Base-by-base conservation (phyloP, 140 eudicot species). In the Stevia rebaudiana region DNA sequence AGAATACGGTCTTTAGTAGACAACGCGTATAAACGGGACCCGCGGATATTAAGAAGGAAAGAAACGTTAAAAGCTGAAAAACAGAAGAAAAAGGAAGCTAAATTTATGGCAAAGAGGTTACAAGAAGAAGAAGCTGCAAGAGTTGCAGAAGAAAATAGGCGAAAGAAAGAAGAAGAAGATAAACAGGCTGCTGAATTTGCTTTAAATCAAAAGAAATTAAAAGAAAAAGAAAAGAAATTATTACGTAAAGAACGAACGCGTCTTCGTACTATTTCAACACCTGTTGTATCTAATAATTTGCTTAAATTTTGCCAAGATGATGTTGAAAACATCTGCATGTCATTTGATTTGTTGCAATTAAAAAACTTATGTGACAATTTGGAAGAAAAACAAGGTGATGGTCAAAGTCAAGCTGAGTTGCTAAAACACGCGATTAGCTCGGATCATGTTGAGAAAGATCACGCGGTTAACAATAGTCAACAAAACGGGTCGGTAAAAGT, bases 121-220 rank as follows among this genome's bases (percentile, higher is more conserved):
- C 81, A 87, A 80, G 98, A 91, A 52, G 96, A 91, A 71, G 98
- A 87, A 74, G 95, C 96, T 18, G 96, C 89, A 3, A 75, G 86
- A 71, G 48, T 72, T 73, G 92, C 72, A 1, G 96, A 83, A 67
- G 95, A 91, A 76, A 88, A 85, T 71, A 85, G 43, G 56, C 81
- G 43, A 22, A 76, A 68, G 75, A 91, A 91, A 69, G 92, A 82
- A 69, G 96, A 91, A 68, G 96, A 81, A 11, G 95, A 81, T 0
- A 87, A 72, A 57, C 76, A 51, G 51, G 96, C 95, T 18, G 98
- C 96, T 24, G 96, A 85, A 56, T 82, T 81, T 63, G 96, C 98
- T 39, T 76, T 50, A 44, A 78, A 74, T 17, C 92, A 83, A 63
- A 91, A 91, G 76, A 91, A 91, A 74, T 3, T 65, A 22, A 91